Percentiles rank a stretch among this genome's conserved stretches.
Conservation (phyloP, 2,329 filamentous ascomycete species). For the Phialophora tarda region DNA sequence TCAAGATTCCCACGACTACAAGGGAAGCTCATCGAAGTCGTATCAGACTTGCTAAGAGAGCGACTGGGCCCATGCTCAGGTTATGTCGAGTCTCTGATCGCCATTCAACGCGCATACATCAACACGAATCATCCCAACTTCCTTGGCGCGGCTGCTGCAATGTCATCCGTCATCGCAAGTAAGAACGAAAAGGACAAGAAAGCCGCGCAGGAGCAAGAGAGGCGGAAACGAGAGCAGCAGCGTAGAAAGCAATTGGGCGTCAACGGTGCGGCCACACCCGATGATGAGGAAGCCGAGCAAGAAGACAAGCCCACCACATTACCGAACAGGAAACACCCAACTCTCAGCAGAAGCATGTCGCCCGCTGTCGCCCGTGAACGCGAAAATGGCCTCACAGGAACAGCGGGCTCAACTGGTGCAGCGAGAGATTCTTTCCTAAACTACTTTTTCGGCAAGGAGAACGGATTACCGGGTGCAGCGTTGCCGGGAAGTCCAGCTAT, state of each 20-base stretch:
- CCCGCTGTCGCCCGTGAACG: conserved; percentile 69
- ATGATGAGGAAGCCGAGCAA: conserved; percentile 70
- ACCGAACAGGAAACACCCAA: conserved; percentile 65
- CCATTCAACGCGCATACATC: conserved; percentile 97
- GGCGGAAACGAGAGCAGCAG: conserved; percentile 80
- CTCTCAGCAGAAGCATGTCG: conserved; percentile 77
- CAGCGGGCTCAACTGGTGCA: conserved; percentile 61
- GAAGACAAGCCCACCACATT: conserved; percentile 60
- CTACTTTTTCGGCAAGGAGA: conserved; percentile 98
- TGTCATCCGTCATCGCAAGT: conserved; percentile 93
- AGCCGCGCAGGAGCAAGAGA: conserved; percentile 77
- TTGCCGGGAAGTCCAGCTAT: conserved; percentile 49
- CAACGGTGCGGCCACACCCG: conserved; percentile 74
- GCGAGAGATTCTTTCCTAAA: conserved; percentile 92
- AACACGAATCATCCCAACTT: conserved; percentile 99
- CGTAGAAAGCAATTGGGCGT: conserved; percentile 79
- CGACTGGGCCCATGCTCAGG: conserved; percentile 83
- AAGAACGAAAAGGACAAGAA: conserved; percentile 95
- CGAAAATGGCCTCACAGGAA: conserved; percentile 71
- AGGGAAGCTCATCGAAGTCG: conserved; percentile 96
- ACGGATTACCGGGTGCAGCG: conserved; percentile 56
- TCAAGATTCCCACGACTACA: conserved; percentile 90
- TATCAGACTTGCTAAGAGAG: conserved; percentile 92
- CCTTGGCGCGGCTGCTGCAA: conserved; percentile 91
- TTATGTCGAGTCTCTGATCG: conserved; percentile 95